A percentile compares a stretch with the other conserved stretches of the same genome.
Conservation (phyloP, 179 eudicot genomes). For the Gypsophila paniculata region DNA sequence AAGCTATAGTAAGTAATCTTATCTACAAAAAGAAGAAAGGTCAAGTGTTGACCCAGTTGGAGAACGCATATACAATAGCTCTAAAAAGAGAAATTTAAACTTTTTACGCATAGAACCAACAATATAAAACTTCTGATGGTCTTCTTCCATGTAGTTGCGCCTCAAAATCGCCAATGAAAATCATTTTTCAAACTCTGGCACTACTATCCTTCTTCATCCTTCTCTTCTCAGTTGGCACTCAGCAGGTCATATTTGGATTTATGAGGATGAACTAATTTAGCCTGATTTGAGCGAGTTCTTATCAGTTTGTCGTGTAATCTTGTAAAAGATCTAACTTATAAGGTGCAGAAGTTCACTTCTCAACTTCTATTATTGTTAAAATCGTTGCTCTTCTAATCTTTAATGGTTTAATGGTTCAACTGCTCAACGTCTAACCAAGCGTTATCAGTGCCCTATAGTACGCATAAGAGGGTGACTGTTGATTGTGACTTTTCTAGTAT, state of each 20-base stretch:
- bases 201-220: no score
- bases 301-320: background rate
- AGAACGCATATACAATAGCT: no score
- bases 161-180: background rate
- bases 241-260: background rate
- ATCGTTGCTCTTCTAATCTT: no score
- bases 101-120: no score
- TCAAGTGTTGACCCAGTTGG: no score
- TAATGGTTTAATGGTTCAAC: no score
- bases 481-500: background rate
- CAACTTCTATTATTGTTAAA: background rate
- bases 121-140: background rate
- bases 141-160: background rate
- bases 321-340: background rate
- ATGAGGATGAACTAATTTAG: background rate
- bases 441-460: background rate
- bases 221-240: background rate
- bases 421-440: background rate
- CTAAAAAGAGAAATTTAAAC: no score
- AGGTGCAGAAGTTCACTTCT: constrained; percentile 10
- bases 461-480: background rate
- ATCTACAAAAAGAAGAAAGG: background rate
- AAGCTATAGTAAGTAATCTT: background rate
- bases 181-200: no score
- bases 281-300: background rate